These are phyloP conservation scores for Cenchrus fungigraminus DNA, from an alignment of 176 grass and related monocot genomes.

Conservation along the genomic window DNA sequence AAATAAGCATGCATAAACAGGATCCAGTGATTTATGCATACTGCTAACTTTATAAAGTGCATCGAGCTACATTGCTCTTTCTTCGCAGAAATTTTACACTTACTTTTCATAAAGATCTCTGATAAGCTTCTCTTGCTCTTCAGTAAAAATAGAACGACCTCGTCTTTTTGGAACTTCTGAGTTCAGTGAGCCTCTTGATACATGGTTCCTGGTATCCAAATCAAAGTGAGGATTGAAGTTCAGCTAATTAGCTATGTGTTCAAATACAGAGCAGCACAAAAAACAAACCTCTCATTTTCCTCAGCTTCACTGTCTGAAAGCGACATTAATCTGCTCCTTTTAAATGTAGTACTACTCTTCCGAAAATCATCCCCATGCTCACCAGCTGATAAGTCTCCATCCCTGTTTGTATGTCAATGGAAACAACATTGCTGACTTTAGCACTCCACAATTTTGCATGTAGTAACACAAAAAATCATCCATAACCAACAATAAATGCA, in stretches of 20 bases:
- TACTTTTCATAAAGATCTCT: conserved; percentile 81
- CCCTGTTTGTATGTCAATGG: conserved; percentile 49
- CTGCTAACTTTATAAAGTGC: conserved; percentile 30
- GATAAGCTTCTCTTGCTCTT: conserved; percentile 71
- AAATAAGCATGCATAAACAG: neutral
- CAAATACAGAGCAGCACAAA: conserved; percentile 23
- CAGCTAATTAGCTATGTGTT: conserved; percentile 29
- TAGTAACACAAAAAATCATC: neutral
- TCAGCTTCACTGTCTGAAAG: conserved; percentile 60
- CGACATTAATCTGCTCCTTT: conserved; percentile 55
- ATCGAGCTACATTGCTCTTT: conserved; percentile 10
- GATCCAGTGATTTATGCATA: conserved; percentile 2
- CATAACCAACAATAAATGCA: neutral
- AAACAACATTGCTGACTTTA: conserved; percentile 7
- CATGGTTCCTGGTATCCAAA: conserved; percentile 44
- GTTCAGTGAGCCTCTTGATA: conserved; percentile 49
- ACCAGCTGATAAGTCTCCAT: conserved; percentile 58
- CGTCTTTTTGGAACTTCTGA: conserved; percentile 51
- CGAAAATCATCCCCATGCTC: conserved; percentile 43
- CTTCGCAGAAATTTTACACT: conserved; percentile 41
- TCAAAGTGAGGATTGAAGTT: conserved; percentile 42
- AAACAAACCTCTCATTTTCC: conserved; percentile 60
- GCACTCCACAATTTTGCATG: conserved; percentile 9
- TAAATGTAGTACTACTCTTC: conserved; percentile 48
- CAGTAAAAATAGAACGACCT: conserved; percentile 58